Evolutionary conservation across 169 alveolate genomes (phyloP), one percentile per base, ranked within the genome.

Genomic region (Theileria luwenshuni): DNA sequence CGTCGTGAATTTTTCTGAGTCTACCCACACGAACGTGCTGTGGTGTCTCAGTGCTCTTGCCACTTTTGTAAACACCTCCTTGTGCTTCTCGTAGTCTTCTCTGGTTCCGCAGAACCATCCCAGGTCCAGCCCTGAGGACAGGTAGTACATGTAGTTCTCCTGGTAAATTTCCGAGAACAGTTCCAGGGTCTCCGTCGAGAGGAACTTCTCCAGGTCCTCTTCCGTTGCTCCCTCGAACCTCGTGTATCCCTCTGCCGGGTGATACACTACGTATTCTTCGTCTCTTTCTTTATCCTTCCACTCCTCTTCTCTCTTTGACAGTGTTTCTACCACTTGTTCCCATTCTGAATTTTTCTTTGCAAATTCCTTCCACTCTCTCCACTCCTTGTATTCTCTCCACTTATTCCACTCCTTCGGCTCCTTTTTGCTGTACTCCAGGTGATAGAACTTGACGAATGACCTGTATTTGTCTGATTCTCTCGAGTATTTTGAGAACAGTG

Each of bases 71-170:
- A 81, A 73, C 19, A 69, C 77, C 32, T 73, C 74, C 59, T 83
- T 79, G 43, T 69, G 79, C 65, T 84, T 84, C 51, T 89, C 84
- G 54, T 81, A 89, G 70, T 89, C 91, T 51, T 75, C 85, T 10
- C n/a, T n/a, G 17, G 85, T 56, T 3, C 89, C 85, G 86, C 93
- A 89, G 61, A 89, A 85, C 93, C 93, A 89, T 28, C 84, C 85
- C 47, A 89, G 67, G 74, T 81, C 86, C 83, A 83, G 83, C 1
- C 91, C 90, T 21, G 89, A 74, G 74, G 71, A 77, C 49, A 88
- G 76, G 84, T 81, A 89, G 47, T 74, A 83, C 56, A 87, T 58
- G 72, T 89, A 89, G 83, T 89, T 89, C 51, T 76, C 86, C 51
- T 84, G 85, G 81, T 80, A 75, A 32, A 89, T 89, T 70, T 84